Base-by-base conservation (phyloP, 2,329 filamentous ascomycete species). In the Phaeosphaeriaceae sp. region DNA sequence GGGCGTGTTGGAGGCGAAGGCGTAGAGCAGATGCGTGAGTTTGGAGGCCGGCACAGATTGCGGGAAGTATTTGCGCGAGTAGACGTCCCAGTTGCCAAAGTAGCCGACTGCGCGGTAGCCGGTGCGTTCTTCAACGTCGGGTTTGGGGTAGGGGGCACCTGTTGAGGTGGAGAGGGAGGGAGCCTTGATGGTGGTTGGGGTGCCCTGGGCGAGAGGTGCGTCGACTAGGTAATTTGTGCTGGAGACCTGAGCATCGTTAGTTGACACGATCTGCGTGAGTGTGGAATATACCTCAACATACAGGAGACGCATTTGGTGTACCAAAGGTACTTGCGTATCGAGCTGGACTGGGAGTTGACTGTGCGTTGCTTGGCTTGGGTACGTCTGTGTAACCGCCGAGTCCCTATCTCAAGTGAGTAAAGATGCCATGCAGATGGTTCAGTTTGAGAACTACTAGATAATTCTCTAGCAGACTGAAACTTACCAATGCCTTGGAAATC, bases 1-100 rank as follows among this genome's bases (percentile, higher is more conserved):
- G 2, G 94, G 91, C 2, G 87, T 86, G 58, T 97, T 87, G 75
- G 97, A 96, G 72, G 92, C 94, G 79, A 98, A 98, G 17, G 94
- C 85, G 70, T 97, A 97, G 17, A 97, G 87, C 4, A 98, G 80
- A 73, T 98, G 94, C 0, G 94, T 98, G 44, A 97, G 86, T 56
- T 92, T 90, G 55, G 93, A 86, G 3, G 85, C 88, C 0, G 92
- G 91, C 6, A 98, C 85, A 73, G 97, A 88, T 73, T 96, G 91
- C 0, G 94, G 93, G n/a, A 89, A 86, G 75, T 95, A 91, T 70
- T 94, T 90, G 55, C 94, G 88, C 42, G 83, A 92, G 77, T 97
- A 97, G 67, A 97, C 94, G 64, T 91, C 92, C 86, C 89, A 92
- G 78, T 92, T 91, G 60, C 91, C 88, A 70, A 87, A 93, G 79